Percentiles rank a stretch among this genome's conserved stretches.
phyloP scores from a whole-genome alignment of 768 basidiomycete genomes.

The Leccinum truebloodii region DNA sequence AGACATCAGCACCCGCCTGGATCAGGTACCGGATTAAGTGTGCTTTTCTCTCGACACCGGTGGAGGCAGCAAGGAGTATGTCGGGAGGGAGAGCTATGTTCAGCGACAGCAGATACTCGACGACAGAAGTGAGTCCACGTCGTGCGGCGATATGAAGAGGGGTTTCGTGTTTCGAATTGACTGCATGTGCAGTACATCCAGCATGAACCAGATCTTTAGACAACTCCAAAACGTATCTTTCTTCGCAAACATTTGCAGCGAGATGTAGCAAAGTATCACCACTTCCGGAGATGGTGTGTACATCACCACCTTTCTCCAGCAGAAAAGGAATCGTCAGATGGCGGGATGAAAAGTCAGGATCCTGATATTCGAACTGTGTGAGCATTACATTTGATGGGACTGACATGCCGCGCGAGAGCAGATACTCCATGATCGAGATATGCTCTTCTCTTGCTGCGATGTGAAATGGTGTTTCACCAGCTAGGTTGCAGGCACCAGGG shows the following conservation, averaged over 20 bases:
- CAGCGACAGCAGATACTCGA: neutral
- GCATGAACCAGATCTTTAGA: neutral
- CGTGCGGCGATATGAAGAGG: neutral
- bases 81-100: neutral
- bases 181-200: neutral
- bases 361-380: neutral
- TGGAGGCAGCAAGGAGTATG: neutral
- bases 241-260: neutral
- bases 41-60: neutral
- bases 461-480: conserved; percentile 1
- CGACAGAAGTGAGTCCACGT: neutral
- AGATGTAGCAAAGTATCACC: conserved; percentile 2
- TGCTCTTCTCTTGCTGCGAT: neutral
- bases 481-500: neutral
- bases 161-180: neutral
- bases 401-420: neutral
- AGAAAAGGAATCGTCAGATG: neutral
- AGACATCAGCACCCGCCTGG: neutral
- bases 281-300: neutral
- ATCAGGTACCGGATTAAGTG: neutral
- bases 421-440: neutral
- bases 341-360: neutral
- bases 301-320: neutral
- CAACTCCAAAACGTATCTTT: neutral
- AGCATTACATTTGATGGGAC: neutral